A percentile compares a stretch with the other conserved stretches of the same genome.
Evolutionary conservation across 176 grass and related monocot genomes (phyloP).

Genomic region (Triticum monococcum): DNA sequence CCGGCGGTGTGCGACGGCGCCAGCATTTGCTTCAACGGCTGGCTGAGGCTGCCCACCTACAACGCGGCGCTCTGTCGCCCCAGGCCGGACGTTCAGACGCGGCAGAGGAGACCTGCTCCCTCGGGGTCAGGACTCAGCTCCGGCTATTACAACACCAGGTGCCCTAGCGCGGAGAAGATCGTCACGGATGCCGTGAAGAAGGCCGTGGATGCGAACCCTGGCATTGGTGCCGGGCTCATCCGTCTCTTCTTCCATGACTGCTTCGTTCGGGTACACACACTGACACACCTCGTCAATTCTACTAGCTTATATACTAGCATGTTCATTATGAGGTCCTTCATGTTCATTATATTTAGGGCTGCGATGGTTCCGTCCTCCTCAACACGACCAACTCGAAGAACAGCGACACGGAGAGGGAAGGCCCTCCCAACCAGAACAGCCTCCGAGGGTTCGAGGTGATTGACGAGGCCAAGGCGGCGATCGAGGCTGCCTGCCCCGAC

Average conservation of each 20-base stretch:
- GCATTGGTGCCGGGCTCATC: not conserved
- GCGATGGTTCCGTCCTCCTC: not conserved
- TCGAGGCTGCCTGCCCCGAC: not conserved
- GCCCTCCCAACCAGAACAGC: not conserved
- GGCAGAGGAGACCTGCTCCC: not conserved
- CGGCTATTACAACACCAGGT: not conserved
- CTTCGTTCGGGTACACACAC: not conserved
- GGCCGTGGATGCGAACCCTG: not conserved
- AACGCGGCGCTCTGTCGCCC: not conserved
- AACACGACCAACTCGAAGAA: not conserved
- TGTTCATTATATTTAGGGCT: not conserved
- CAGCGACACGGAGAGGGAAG: not conserved
- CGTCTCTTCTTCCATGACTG: not conserved
- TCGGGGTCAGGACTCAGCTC: not conserved
- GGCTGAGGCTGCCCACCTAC: not conserved
- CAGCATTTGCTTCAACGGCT: not conserved
- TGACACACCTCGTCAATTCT: not conserved
- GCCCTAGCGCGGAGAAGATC: not conserved
- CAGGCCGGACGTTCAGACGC: not conserved
- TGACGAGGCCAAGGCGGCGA: constrained; percentile 35
- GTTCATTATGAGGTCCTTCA: not conserved
- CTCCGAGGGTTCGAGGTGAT: constrained; percentile 48
- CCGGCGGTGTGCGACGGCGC: not conserved
- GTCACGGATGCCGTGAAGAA: not conserved
- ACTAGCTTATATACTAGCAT: not conserved